phyloP scores from a whole-genome alignment of 192 early-diverging fungal species.

The Coemansia brasiliensis region DNA sequence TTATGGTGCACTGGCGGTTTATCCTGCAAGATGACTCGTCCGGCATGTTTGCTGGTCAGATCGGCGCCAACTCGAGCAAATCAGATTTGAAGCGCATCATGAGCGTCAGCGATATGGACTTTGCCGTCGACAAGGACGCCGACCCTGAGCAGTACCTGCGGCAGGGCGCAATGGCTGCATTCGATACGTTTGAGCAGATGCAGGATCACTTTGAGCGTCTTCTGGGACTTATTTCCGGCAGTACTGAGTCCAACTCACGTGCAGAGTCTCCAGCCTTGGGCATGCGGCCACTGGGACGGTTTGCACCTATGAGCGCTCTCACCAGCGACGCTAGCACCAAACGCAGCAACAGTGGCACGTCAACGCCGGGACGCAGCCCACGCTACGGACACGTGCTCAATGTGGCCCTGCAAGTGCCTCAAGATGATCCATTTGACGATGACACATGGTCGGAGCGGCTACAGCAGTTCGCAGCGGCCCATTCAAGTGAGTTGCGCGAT shows the following conservation, averaged over 20 bases:
- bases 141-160: constrained; percentile 72
- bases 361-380: constrained; percentile 14
- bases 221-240: constrained; percentile 61
- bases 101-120: constrained; percentile 80
- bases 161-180: constrained; percentile 84
- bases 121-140: constrained; percentile 65
- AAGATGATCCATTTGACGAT: constrained; percentile 62
- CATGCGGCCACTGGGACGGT: constrained; percentile 22
- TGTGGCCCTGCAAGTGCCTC: constrained; percentile 71
- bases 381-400: constrained; percentile 81
- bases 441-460: constrained; percentile 71
- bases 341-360: constrained; percentile 26
- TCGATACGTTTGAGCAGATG: constrained; percentile 69
- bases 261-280: constrained; percentile 48
- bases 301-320: constrained; percentile 53
- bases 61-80: constrained; percentile 30
- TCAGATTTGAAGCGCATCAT: constrained; percentile 66
- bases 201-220: constrained; percentile 62
- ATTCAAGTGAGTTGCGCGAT: constrained; percentile 66
- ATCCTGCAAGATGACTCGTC: constrained; percentile 65
- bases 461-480: constrained; percentile 60
- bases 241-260: constrained; percentile 44
- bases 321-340: constrained; percentile 12
- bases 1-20: constrained; percentile 78
- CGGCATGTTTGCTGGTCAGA: constrained; percentile 36